Base-by-base conservation (phyloP, 352 stramenopile genomes). In the Pythium grandisporangium region DNA sequence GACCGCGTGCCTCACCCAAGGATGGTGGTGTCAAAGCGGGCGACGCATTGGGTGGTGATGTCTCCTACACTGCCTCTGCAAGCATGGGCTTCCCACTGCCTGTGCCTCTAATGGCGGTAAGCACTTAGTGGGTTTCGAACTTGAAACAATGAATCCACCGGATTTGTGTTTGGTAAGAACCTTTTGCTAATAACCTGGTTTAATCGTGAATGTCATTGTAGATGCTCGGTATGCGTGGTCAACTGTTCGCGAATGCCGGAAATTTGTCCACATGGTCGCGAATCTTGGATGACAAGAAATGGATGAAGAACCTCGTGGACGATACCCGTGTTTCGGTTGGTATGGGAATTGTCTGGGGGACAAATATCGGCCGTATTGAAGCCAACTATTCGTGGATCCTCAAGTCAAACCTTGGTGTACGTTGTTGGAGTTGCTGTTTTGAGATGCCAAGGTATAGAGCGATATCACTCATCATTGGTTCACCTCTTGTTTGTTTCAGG, bases 381-480 rank as follows among this genome's bases (percentile, higher is more conserved):
- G 83, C 83, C 47, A 95, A 93, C 61, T 95, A 95, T 50, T 95
- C 81, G 61, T 95, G 81, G 76, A 84, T 95, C 40, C 60, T 94
- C 42, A 91, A 89, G 58, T 69, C 81, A 21, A 63, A 88, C 42
- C 48, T 63, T 14, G 65, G 88, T 46, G 79, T 93, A 81, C 49
- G 78, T 61, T 13, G 10, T 13, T n/a, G n/a, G n/a, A n/a, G n/a
- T n/a, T n/a, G n/a, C n/a, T n/a, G n/a, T n/a, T n/a, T n/a, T n/a
- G n/a, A n/a, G n/a, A n/a, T n/a, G n/a, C n/a, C n/a, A n/a, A n/a
- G n/a, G n/a, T n/a, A n/a, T n/a, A n/a, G n/a, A n/a, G n/a, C n/a
- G n/a, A n/a, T n/a, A n/a, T n/a, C 27, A 32, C 27, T 32, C 12
- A 12, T 45, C 17, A n/a, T n/a, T n/a, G n/a, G n/a, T n/a, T n/a